These are phyloP conservation scores for Diutina pseudorugosa DNA, from an alignment of 1,139 yeast species.

Conservation along the genomic window DNA sequence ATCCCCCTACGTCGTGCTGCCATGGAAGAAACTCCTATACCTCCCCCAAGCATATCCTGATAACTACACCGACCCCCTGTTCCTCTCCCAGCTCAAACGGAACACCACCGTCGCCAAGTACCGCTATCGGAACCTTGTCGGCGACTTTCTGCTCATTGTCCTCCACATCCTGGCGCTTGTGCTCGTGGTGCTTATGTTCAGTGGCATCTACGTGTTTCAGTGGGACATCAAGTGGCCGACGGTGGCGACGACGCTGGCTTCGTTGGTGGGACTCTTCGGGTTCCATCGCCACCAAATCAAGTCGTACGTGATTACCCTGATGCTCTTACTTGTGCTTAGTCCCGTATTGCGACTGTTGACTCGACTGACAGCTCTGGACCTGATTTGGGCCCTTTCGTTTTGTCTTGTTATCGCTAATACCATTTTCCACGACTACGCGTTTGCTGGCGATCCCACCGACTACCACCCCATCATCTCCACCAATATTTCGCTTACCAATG, in stretches of 20 bases:
- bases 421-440: constrained; percentile 53
- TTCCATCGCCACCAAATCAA: constrained; percentile 20
- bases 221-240: constrained; percentile 36
- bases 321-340: constrained; percentile 64
- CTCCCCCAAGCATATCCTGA: constrained; percentile 81
- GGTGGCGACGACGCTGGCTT: constrained; percentile 13
- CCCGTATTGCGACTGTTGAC: constrained; percentile 87
- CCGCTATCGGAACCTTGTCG: constrained; percentile 46
- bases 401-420: constrained; percentile 64
- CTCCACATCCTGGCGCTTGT: constrained; percentile 53
- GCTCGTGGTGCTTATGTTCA: constrained; percentile 49
- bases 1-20: constrained; percentile 7
- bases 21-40: constrained; percentile 86
- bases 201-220: constrained; percentile 35
- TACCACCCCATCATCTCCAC: constrained; percentile 63
- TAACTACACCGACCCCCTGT: constrained; percentile 74
- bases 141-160: constrained; percentile 60
- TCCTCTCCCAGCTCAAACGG: constrained; percentile 64
- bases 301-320: constrained; percentile 55
- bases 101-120: constrained; percentile 66
- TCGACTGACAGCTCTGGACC: constrained; percentile 80
- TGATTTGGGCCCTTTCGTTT: constrained; percentile 86
- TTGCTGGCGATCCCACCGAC: constrained; percentile 13
- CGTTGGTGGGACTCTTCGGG: constrained; percentile 18
- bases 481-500: constrained; percentile 73